Percentiles rank a stretch among this genome's conserved stretches.
Evolutionary conservation across 208 protist species (phyloP).

Genomic region (Strigomonas culicis): DNA sequence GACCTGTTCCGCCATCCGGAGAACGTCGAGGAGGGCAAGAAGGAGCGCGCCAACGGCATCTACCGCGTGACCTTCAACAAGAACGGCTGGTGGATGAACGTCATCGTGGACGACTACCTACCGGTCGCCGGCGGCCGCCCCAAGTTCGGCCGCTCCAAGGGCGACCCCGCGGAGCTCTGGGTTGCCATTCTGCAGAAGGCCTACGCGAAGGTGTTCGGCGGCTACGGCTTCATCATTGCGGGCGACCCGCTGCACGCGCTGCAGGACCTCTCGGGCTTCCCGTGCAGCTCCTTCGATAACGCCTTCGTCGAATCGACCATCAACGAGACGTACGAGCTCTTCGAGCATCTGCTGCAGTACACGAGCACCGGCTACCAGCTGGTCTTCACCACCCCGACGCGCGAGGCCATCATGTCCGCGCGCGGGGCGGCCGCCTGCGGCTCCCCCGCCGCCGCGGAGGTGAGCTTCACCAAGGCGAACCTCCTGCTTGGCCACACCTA

Average conservation of each 20-base stretch:
- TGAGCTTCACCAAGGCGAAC: constrained; percentile 22
- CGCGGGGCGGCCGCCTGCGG: constrained; percentile 15
- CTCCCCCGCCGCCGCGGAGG: constrained; percentile 10
- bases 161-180: constrained; percentile 63
- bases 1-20: constrained; percentile 31
- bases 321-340: constrained; percentile 15
- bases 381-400: constrained; percentile 36
- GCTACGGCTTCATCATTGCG: constrained; percentile 50
- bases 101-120: constrained; percentile 57
- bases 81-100: constrained; percentile 43
- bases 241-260: constrained; percentile 51
- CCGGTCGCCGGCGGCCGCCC: constrained; percentile 24
- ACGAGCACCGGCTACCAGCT: constrained; percentile 24
- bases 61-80: constrained; percentile 53
- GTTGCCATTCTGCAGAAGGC: constrained; percentile 75
- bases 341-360: constrained; percentile 25
- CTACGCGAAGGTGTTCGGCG: constrained; percentile 81
- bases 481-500: constrained; percentile 41
- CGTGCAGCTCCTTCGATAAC: constrained; percentile 33
- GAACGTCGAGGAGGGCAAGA: constrained; percentile 15
- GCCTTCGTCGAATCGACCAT: constrained; percentile 24
- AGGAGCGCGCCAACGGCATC: constrained; percentile 24
- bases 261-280: constrained; percentile 55
- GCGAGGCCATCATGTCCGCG: constrained; percentile 18
- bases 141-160: constrained; percentile 27